Percentiles rank a stretch among this genome's conserved stretches.
phyloP scores from a whole-genome alignment of 2,329 filamentous ascomycete genomes.

The Trichoderma koningiopsis region DNA sequence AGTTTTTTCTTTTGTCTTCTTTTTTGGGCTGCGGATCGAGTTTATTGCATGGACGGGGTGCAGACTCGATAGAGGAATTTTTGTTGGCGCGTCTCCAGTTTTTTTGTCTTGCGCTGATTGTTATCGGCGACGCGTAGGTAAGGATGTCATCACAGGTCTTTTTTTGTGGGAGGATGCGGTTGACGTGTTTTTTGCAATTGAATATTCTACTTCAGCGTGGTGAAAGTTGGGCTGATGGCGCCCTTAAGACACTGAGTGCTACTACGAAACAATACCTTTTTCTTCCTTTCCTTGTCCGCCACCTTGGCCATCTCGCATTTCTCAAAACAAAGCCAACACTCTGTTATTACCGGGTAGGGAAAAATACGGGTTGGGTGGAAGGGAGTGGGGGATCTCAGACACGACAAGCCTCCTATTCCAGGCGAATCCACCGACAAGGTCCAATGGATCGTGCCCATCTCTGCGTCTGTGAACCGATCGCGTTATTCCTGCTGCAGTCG shows the following conservation, averaged over 20 bases:
- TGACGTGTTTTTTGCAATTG: not conserved
- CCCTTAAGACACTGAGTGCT: not conserved
- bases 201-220: not conserved
- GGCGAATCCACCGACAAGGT: slow-evolving; percentile 3
- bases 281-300: not conserved
- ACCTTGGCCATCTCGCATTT: not conserved
- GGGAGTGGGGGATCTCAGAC: not conserved
- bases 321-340: not conserved
- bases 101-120: slow-evolving; percentile 11
- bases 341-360: not conserved
- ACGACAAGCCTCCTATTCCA: slow-evolving; percentile 15
- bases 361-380: slow-evolving; percentile 1
- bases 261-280: not conserved
- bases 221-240: not conserved
- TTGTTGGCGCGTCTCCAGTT: slow-evolving; percentile 13
- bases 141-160: slow-evolving; percentile 6
- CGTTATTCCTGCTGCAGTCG: not conserved
- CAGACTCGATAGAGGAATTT: not conserved
- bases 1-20: not conserved
- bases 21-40: not conserved
- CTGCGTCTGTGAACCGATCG: not conserved
- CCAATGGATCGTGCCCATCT: not conserved
- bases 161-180: not conserved
- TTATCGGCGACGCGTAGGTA: slow-evolving; percentile 21
- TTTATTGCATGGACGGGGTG: not conserved